These are phyloP conservation scores for Dothistroma pini DNA, from an alignment of 2,329 filamentous ascomycete species.

Conservation along the genomic window DNA sequence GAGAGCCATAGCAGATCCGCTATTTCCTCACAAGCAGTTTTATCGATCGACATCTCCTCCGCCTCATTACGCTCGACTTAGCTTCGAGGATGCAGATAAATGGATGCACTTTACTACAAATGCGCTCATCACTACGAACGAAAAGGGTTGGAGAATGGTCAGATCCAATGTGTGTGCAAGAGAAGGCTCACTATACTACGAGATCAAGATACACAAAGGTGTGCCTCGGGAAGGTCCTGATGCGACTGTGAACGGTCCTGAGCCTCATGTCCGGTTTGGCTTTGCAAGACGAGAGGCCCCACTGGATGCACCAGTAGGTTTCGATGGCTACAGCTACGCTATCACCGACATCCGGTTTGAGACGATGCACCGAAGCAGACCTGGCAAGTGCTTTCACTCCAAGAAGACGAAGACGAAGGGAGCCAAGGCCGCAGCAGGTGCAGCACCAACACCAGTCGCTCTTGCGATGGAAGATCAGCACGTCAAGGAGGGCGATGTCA, in stretches of 20 bases:
- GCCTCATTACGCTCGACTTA: constrained; percentile 80
- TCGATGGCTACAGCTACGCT: constrained; percentile 90
- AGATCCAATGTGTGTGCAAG: constrained; percentile 86
- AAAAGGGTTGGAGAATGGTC: constrained; percentile 89
- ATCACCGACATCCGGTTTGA: constrained; percentile 86
- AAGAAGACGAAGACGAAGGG: constrained; percentile 37
- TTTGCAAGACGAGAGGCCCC: constrained; percentile 80
- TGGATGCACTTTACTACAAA: constrained; percentile 73
- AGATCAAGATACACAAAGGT: constrained; percentile 83
- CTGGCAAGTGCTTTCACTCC: constrained; percentile 70
- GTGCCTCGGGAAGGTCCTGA: constrained; percentile 51
- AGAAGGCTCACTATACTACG: constrained; percentile 90
- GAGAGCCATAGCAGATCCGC: constrained; percentile 83
- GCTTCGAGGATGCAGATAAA: constrained; percentile 85
- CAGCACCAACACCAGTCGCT: constrained; percentile 42
- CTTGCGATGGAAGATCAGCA: constrained; percentile 57
- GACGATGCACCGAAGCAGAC: constrained; percentile 87
- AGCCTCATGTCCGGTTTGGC: constrained; percentile 70
- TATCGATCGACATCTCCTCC: constrained; percentile 85
- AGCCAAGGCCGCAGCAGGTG: constrained; percentile 43
- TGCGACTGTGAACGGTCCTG: constrained; percentile 44
- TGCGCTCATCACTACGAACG: constrained; percentile 75
- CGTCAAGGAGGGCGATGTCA: constrained; percentile 84
- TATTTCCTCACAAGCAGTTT: constrained; percentile 80
- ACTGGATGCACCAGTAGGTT: constrained; percentile 78